Conservation (phyloP, 2,329 filamentous ascomycete genomes). For the Talaromyces sp. region DNA sequence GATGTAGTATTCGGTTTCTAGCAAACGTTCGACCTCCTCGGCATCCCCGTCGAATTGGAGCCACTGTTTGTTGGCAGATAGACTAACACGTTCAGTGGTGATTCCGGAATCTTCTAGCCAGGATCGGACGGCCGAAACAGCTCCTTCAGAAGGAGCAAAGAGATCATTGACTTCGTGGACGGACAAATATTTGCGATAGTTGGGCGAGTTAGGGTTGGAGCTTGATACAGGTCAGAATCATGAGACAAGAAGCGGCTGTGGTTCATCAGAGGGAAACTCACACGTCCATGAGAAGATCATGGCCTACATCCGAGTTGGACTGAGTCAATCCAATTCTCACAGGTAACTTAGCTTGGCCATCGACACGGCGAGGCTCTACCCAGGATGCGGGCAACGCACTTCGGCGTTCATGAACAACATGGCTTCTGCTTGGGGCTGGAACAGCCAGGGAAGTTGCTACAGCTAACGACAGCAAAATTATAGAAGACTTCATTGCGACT, state of each 20-base stretch:
- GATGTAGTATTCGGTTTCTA: constrained; percentile 40
- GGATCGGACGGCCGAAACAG: constrained; percentile 27
- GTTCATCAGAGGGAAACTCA: constrained; percentile 16
- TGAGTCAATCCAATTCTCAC: constrained; percentile 21
- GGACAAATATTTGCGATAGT: constrained; percentile 35
- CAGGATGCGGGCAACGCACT: constrained; percentile 28
- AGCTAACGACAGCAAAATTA: constrained; percentile 24
- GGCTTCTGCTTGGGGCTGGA: constrained; percentile 22
- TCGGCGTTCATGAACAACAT: constrained; percentile 34
- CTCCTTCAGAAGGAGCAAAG: constrained; percentile 34
- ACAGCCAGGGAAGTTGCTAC: constrained; percentile 23
- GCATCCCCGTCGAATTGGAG: constrained; percentile 40
- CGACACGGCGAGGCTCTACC: constrained; percentile 26
- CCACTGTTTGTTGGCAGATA: constrained; percentile 37
- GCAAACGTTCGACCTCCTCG: constrained; percentile 36
- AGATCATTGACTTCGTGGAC: constrained; percentile 33
- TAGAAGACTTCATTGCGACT: constrained; percentile 25
- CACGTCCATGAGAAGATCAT: constrained; percentile 34
- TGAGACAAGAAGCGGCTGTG: not conserved
- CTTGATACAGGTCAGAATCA: constrained; percentile 20
- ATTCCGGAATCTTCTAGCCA: constrained; percentile 32
- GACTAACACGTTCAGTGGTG: constrained; percentile 24
- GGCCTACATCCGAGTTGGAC: constrained; percentile 27
- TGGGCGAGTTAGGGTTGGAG: constrained; percentile 36
- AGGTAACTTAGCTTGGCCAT: constrained; percentile 24